Evolutionary conservation across 441 rosid species (phyloP).

Genomic region (Adansonia grandidieri): DNA sequence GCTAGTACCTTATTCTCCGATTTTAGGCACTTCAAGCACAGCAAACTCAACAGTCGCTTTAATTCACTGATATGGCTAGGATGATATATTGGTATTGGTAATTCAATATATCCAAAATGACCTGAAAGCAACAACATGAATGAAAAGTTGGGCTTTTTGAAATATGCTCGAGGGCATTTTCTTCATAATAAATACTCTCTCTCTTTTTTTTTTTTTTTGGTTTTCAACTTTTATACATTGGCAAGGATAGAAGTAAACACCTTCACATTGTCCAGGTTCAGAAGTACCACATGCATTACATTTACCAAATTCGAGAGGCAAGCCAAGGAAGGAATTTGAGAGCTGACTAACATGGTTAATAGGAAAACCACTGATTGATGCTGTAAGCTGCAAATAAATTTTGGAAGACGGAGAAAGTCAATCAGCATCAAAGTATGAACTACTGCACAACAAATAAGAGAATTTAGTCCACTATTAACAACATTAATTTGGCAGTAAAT

Average conservation of each 20-base stretch:
- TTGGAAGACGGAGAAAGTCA: slow-evolving; percentile 16
- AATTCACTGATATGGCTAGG: slow-evolving; percentile 83
- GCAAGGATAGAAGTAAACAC: slow-evolving; percentile 38
- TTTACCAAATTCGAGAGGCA: slow-evolving; percentile 91
- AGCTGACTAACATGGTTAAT: slow-evolving; percentile 82
- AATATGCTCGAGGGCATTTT: neutral
- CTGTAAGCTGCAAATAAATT: slow-evolving; percentile 51
- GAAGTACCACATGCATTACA: slow-evolving; percentile 94
- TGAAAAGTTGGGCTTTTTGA: slow-evolving; percentile 13
- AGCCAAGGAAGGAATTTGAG: slow-evolving; percentile 82
- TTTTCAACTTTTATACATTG: slow-evolving; percentile 6
- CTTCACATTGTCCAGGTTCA: slow-evolving; percentile 89
- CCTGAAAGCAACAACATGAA: slow-evolving; percentile 57
- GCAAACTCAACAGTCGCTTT: slow-evolving; percentile 70
- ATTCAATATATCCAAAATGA: slow-evolving; percentile 88
- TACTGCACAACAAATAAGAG: slow-evolving; percentile 18
- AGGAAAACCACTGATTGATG: slow-evolving; percentile 73
- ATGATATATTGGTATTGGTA: slow-evolving; percentile 88
- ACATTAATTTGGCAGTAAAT: neutral
- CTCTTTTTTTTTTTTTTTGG: neutral
- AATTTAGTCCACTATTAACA: slow-evolving; percentile 20
- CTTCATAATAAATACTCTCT: neutral
- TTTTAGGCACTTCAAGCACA: slow-evolving; percentile 91
- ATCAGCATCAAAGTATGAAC: slow-evolving; percentile 24
- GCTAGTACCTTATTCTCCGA: slow-evolving; percentile 70